Conservation (phyloP, 805 yeast genomes). For the Pichia sporocuriosa region DNA sequence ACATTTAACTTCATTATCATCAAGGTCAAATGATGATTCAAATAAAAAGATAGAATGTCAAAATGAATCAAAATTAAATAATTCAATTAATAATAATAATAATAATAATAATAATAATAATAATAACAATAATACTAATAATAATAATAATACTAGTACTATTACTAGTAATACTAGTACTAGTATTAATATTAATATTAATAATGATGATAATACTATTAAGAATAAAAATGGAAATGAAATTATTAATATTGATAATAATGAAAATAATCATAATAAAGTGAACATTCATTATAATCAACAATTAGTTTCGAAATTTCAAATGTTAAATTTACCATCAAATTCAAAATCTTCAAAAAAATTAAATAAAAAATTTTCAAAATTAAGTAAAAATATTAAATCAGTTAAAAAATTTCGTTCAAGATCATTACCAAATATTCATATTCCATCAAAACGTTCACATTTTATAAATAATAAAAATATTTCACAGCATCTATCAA, state of each 20-base stretch:
- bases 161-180: no score
- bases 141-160: no score
- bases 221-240: no score
- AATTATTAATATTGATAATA: no score
- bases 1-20: slow-evolving; percentile 11
- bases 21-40: slow-evolving; percentile 1
- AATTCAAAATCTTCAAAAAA: slow-evolving; percentile 1
- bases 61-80: no score
- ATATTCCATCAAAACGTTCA: slow-evolving; percentile 21
- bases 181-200: no score
- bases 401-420: slow-evolving; percentile 27
- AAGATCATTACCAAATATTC: slow-evolving; percentile 31
- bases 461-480: slow-evolving; percentile 1
- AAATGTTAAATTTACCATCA: neutral
- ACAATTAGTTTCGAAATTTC: neutral
- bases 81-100: no score
- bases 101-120: no score
- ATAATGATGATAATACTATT: no score
- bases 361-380: no score
- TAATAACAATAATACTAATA: no score
- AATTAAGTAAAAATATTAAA: slow-evolving; percentile 1
- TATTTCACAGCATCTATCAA: neutral
- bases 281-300: neutral
- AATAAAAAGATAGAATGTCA: no score
- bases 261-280: neutral